Percentiles rank a stretch among this genome's conserved stretches.
phyloP scores from a whole-genome alignment of 2,329 filamentous ascomycete species.

The Aquanectria penicillioides region DNA sequence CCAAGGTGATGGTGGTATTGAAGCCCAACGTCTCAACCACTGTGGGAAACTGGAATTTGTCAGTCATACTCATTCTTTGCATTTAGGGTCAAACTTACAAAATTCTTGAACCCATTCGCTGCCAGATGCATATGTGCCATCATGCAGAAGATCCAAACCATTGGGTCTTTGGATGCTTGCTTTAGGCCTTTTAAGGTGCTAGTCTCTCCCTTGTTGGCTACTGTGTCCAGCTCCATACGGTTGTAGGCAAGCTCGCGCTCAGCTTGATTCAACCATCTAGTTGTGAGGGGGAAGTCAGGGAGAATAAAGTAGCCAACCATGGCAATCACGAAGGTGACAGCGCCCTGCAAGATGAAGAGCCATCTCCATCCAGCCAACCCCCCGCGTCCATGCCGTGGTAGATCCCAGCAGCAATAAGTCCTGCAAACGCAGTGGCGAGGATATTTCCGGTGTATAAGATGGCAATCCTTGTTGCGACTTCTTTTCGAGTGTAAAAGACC shows the following conservation, averaged over 20 bases:
- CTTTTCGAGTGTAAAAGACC: conserved; percentile 64
- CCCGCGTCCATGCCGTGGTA: conserved; percentile 46
- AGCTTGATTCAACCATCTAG: conserved; percentile 54
- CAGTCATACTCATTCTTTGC: background rate
- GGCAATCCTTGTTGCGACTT: conserved; percentile 54
- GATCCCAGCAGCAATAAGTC: conserved; percentile 56
- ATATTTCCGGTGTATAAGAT: conserved; percentile 56
- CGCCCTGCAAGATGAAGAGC: conserved; percentile 75
- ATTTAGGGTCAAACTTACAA: conserved; percentile 20
- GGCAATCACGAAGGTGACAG: conserved; percentile 46
- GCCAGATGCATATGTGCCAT: conserved; percentile 63
- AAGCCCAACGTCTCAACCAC: conserved; percentile 44
- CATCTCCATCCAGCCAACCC: conserved; percentile 46
- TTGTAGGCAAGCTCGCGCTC: conserved; percentile 54
- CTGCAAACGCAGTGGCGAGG: conserved; percentile 51
- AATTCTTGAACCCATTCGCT: conserved; percentile 57
- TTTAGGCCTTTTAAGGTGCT: conserved; percentile 55
- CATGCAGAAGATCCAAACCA: conserved; percentile 59
- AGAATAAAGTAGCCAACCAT: conserved; percentile 42
- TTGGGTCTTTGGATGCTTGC: conserved; percentile 55
- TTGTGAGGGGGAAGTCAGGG: conserved; percentile 54
- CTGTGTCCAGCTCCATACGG: conserved; percentile 57
- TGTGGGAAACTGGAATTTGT: conserved; percentile 33
- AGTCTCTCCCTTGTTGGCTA: conserved; percentile 53
- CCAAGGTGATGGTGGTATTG: conserved; percentile 42